Evolutionary conservation across 306 rosid species (phyloP).

Genomic region (Corylus avellana): DNA sequence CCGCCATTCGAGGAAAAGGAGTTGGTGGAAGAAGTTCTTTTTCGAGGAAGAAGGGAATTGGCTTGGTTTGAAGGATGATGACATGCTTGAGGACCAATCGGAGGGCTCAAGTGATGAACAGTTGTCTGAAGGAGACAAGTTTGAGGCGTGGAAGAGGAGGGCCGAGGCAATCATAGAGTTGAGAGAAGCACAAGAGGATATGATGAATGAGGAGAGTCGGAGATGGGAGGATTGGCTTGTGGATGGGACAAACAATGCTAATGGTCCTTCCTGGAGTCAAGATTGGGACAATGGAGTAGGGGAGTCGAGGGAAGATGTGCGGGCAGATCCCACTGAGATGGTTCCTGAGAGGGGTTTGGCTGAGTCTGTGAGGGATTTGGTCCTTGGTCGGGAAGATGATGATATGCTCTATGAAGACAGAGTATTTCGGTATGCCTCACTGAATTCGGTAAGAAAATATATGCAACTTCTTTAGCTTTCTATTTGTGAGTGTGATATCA

Average conservation of each 20-base stretch:
- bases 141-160: slow-evolving; percentile 91
- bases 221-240: slow-evolving; percentile 92
- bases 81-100: slow-evolving; percentile 48
- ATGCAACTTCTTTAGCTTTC: neutral
- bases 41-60: slow-evolving; percentile 78
- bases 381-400: slow-evolving; percentile 60
- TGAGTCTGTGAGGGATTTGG: slow-evolving; percentile 49
- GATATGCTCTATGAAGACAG: slow-evolving; percentile 94
- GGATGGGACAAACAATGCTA: slow-evolving; percentile 27
- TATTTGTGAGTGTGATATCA: neutral
- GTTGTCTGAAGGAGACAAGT: slow-evolving; percentile 54
- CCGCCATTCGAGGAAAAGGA: slow-evolving; percentile 42
- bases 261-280: slow-evolving; percentile 43
- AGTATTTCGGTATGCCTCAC: slow-evolving; percentile 81
- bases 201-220: slow-evolving; percentile 55
- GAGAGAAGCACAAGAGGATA: slow-evolving; percentile 78
- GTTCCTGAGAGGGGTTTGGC: slow-evolving; percentile 50
- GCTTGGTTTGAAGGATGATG: slow-evolving; percentile 80
- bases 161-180: slow-evolving; percentile 86
- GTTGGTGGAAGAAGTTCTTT: slow-evolving; percentile 83
- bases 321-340: slow-evolving; percentile 34
- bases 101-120: slow-evolving; percentile 24
- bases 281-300: slow-evolving; percentile 51
- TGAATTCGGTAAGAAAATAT: slow-evolving; percentile 64
- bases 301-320: slow-evolving; percentile 36